Evolutionary conservation across 2,329 filamentous ascomycete species (phyloP).

Genomic region (Parafenestella ontariensis): DNA sequence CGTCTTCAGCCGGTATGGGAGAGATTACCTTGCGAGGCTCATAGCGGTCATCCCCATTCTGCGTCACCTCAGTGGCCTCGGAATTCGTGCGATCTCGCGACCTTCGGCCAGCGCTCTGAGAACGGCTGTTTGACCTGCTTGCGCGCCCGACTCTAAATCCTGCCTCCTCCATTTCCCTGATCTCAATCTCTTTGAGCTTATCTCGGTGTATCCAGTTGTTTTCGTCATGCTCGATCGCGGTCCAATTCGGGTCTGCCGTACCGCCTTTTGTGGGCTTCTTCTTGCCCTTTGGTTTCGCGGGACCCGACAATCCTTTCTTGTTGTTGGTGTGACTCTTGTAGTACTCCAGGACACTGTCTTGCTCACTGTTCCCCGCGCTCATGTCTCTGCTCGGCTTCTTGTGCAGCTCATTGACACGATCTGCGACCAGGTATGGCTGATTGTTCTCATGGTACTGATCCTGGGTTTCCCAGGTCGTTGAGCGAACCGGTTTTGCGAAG

Average conservation of each 20-base stretch:
- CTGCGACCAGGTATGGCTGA: conserved; percentile 40
- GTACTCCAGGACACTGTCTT: conserved; percentile 58
- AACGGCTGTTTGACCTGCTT: conserved; percentile 48
- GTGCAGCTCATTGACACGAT: conserved; percentile 45
- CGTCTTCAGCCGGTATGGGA: conserved; percentile 53
- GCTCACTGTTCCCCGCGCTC: conserved; percentile 51
- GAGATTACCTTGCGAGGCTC: conserved; percentile 43
- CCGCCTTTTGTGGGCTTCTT: conserved; percentile 34
- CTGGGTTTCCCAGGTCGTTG: conserved; percentile 41
- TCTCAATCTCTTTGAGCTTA: conserved; percentile 83
- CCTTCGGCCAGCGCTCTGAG: conserved; percentile 38
- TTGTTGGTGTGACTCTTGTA: conserved; percentile 43
- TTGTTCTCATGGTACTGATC: conserved; percentile 34
- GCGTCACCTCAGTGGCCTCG: conserved; percentile 30
- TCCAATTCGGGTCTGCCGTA: conserved; percentile 27
- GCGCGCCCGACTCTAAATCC: conserved; percentile 66
- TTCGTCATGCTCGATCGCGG: conserved; percentile 55
- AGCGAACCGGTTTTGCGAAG: conserved; percentile 36
- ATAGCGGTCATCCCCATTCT: conserved; percentile 36
- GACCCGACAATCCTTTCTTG: conserved; percentile 18
- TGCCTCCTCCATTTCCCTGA: conserved; percentile 77
- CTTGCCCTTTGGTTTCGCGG: conserved; percentile 31
- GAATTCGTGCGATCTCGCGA: conserved; percentile 43
- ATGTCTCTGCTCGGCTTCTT: conserved; percentile 53
- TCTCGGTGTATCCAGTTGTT: conserved; percentile 88